Base-by-base conservation (phyloP, 805 yeast genomes). In the Clavispora vitiphila region DNA sequence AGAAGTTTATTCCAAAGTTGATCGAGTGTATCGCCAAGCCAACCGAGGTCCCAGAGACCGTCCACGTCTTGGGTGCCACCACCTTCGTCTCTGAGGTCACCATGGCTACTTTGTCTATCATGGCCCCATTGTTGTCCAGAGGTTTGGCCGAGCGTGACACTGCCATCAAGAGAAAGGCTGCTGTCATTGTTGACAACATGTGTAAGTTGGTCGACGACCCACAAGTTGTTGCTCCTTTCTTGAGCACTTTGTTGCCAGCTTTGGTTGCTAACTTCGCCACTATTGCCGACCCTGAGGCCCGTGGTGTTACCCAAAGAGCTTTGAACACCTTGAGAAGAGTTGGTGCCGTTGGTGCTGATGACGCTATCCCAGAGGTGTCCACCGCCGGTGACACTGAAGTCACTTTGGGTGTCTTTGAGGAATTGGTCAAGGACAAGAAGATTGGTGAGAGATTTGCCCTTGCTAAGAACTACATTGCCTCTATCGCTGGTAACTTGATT, bases 141-240 rank as follows among this genome's bases (percentile, higher is more conserved):
- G 99, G 99, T 91, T 82, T 93, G 69, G 95, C 95, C 65, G 99
- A 93, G 81, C 93, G 99, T 81, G 99, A 93, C 66, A 93, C 99
- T 58, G 79, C 97, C 61, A 93, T 93, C 81, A 93, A 93, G 86
- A 90, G 99, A 82, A 93, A 93, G 81, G 85, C 98, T 65, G 99
- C 99, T 60, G 99, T 93, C 69, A 93, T 93, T 74, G 86, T 91
- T 64, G 99, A 93, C 74, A 93, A 93, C 96, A 93, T 93, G 99
- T 93, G 99, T 86, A 93, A 93, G 77, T 87, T 93, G 74, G 99
- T 93, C 78, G 99, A 93, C 70, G 99, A 93, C 71, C 99, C 99
- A 61, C 98, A 93, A 78, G 95, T 93, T 67, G 96, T 93, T 75
- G 99, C 98, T 79, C 99, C 99, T 57, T 93, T 93, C 87, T 77